These are phyloP conservation scores for Aureobasidium sp. DNA, from an alignment of 2,329 filamentous ascomycete genomes.

Conservation along the genomic window DNA sequence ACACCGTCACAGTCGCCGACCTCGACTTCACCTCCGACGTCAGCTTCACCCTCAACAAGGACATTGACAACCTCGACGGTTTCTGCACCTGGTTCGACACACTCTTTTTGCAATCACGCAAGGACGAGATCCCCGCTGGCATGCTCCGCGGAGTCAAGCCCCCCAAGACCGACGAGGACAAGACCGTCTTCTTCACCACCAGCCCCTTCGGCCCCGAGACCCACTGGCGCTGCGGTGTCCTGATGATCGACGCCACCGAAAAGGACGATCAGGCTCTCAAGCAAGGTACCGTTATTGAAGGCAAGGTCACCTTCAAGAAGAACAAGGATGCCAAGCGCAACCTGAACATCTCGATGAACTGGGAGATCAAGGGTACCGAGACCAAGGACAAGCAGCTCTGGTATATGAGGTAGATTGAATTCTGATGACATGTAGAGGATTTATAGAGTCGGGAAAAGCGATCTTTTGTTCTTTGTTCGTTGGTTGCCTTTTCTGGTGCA, in stretches of 20 bases:
- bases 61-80: slow-evolving; percentile 69
- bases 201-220: slow-evolving; percentile 70
- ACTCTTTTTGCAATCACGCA: slow-evolving; percentile 64
- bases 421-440: background rate
- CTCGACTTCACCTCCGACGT: slow-evolving; percentile 69
- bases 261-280: slow-evolving; percentile 43
- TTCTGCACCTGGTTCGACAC: slow-evolving; percentile 93
- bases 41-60: slow-evolving; percentile 52
- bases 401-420: slow-evolving; percentile 22
- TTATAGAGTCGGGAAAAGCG: background rate
- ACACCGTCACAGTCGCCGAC: slow-evolving; percentile 63
- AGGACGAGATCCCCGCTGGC: slow-evolving; percentile 46
- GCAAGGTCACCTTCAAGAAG: slow-evolving; percentile 30
- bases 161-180: slow-evolving; percentile 55
- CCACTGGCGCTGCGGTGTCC: slow-evolving; percentile 83
- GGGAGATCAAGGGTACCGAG: slow-evolving; percentile 28
- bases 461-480: background rate
- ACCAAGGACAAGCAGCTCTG: slow-evolving; percentile 26
- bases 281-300: slow-evolving; percentile 54
- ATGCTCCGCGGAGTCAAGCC: slow-evolving; percentile 15
- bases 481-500: background rate
- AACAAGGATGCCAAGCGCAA: slow-evolving; percentile 32
- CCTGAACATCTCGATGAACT: slow-evolving; percentile 34
- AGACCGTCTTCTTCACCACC: slow-evolving; percentile 79
- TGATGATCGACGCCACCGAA: slow-evolving; percentile 57